These are phyloP conservation scores for Fusarium sp. DNA, from an alignment of 2,329 filamentous ascomycete genomes.

Conservation along the genomic window DNA sequence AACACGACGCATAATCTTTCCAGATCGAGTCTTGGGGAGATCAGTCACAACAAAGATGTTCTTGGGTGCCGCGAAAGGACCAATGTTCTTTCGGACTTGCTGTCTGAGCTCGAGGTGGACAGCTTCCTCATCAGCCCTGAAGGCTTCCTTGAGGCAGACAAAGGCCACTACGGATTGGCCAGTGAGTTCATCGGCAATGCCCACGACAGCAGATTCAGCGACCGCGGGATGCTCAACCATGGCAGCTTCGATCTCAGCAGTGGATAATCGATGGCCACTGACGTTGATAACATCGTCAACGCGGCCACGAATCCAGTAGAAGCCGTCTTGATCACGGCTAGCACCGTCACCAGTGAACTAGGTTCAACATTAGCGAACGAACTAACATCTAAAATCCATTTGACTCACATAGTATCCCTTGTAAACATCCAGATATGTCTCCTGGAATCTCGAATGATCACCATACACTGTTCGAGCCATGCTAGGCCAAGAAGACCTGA, in stretches of 20 bases:
- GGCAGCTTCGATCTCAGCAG: conserved; percentile 94
- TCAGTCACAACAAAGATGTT: conserved; percentile 88
- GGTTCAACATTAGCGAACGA: not conserved
- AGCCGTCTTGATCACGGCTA: conserved; percentile 91
- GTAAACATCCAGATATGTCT: conserved; percentile 95
- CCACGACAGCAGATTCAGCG: conserved; percentile 92
- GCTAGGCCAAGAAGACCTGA: conserved; percentile 95
- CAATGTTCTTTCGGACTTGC: conserved; percentile 93
- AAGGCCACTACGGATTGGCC: conserved; percentile 96
- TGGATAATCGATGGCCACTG: conserved; percentile 92
- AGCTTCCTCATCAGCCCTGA: conserved; percentile 66
- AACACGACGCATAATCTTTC: conserved; percentile 97
- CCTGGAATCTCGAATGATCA: conserved; percentile 94
- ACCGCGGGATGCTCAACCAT: conserved; percentile 88
- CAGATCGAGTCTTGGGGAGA: conserved; percentile 91
- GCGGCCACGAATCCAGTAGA: conserved; percentile 97
- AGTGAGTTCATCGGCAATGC: conserved; percentile 88
- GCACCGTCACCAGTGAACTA: conserved; percentile 91
- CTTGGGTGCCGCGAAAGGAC: conserved; percentile 93
- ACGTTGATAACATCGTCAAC: conserved; percentile 98
- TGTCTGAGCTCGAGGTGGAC: conserved; percentile 88
- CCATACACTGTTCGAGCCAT: conserved; percentile 98
- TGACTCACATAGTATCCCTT: conserved; percentile 89
- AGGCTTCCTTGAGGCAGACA: conserved; percentile 77
- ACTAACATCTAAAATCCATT: fast-evolving